phyloP scores from a whole-genome alignment of 192 early-diverging fungal species.

The Pilobolus umbonatus region DNA sequence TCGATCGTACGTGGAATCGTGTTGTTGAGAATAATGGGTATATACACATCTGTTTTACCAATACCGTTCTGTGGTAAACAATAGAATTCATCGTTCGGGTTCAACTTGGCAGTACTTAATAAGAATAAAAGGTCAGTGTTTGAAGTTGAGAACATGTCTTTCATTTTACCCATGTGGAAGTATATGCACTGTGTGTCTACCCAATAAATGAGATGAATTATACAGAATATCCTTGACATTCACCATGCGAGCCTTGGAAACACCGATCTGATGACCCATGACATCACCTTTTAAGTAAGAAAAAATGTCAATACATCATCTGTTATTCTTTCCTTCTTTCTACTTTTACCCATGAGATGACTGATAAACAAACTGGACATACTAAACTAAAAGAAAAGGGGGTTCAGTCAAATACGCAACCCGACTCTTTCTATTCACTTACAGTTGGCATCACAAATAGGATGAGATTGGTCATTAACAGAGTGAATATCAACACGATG shows the following conservation, averaged over 20 bases:
- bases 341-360: slow-evolving; percentile 1
- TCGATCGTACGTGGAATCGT: slow-evolving; percentile 29
- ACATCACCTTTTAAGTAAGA: slow-evolving; percentile 11
- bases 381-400: slow-evolving; percentile 5
- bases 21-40: slow-evolving; percentile 39
- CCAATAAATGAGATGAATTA: slow-evolving; percentile 38
- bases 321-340: background rate
- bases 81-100: slow-evolving; percentile 38
- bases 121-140: background rate
- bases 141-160: background rate
- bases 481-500: slow-evolving; percentile 4
- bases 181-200: slow-evolving; percentile 41
- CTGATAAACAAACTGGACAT: background rate
- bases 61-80: slow-evolving; percentile 37
- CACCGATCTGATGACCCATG: slow-evolving; percentile 28
- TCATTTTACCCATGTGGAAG: slow-evolving; percentile 35
- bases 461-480: slow-evolving; percentile 4
- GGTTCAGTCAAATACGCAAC: background rate
- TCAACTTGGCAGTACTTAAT: slow-evolving; percentile 42
- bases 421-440: background rate
- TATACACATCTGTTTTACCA: slow-evolving; percentile 22
- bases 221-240: slow-evolving; percentile 32
- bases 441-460: slow-evolving; percentile 27
- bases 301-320: background rate
- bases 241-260: slow-evolving; percentile 27